These are phyloP conservation scores for Phytopythium montanum DNA, from an alignment of 352 stramenopile species.

Conservation along the genomic window DNA sequence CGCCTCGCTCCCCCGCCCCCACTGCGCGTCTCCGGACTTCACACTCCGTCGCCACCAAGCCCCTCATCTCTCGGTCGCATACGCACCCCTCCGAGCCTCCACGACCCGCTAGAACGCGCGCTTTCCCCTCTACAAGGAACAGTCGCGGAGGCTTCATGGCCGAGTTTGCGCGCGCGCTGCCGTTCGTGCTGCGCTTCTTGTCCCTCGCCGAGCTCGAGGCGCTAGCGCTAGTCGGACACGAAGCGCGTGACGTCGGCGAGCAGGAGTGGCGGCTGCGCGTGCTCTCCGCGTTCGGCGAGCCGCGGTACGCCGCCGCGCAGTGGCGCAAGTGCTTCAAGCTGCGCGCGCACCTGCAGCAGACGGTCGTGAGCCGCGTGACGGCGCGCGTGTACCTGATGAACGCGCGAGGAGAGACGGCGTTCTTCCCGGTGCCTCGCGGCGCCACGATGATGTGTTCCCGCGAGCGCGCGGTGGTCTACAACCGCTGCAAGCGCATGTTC, in stretches of 20 bases:
- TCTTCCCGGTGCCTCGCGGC: constrained; percentile 47
- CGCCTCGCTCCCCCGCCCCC: too few species aligned
- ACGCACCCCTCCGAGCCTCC: not conserved
- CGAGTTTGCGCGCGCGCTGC: constrained; percentile 25
- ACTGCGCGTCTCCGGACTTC: not conserved
- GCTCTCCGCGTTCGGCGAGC: constrained; percentile 38
- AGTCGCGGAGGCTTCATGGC: not conserved
- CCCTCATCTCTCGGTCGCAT: not conserved
- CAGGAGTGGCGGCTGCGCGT: constrained; percentile 62
- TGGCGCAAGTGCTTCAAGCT: constrained; percentile 71
- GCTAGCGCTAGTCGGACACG: constrained; percentile 43
- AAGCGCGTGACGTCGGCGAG: constrained; percentile 43
- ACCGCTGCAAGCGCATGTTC: constrained; percentile 84
- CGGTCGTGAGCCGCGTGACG: constrained; percentile 52
- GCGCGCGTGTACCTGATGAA: constrained; percentile 86
- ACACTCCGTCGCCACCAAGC: not conserved
- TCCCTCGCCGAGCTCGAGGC: constrained; percentile 33
- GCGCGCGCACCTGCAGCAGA: constrained; percentile 54
- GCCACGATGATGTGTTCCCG: constrained; percentile 74
- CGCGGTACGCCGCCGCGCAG: constrained; percentile 43
- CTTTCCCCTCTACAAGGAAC: not conserved
- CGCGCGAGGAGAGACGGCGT: constrained; percentile 61
- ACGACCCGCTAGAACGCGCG: not conserved
- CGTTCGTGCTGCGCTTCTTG: constrained; percentile 55
- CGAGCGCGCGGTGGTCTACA: constrained; percentile 76